Conservation (phyloP, 257 asterid genomes). For the Oldenlandia corymbosa region DNA sequence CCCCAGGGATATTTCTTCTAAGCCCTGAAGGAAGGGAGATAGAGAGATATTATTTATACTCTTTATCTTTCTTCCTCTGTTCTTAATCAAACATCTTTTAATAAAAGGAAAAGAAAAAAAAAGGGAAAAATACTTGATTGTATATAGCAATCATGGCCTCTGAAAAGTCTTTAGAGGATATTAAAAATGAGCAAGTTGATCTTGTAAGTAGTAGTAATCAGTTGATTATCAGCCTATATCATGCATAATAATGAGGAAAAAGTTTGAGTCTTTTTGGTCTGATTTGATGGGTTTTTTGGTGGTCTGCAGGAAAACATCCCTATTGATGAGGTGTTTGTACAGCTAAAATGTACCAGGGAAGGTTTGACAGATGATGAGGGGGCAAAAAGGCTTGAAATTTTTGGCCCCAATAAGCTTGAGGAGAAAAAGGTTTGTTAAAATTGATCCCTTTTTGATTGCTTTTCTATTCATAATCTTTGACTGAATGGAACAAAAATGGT, state of each 20-base stretch:
- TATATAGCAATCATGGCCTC: constrained; percentile 36
- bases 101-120: too few relatives aligned
- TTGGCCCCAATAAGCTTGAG: constrained; percentile 78
- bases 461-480: too few relatives aligned
- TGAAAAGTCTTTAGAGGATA: constrained; percentile 42
- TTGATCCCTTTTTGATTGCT: not conserved
- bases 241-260: too few relatives aligned
- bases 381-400: constrained; percentile 47
- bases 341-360: constrained; percentile 51
- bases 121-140: not conserved
- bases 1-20: not conserved
- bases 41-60: constrained; percentile 22
- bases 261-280: too few relatives aligned
- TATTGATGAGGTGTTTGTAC: constrained; percentile 62
- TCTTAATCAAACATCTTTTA: not conserved
- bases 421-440: constrained; percentile 49
- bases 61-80: constrained; percentile 42
- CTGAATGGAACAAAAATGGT: not conserved
- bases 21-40: constrained; percentile 20
- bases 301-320: constrained; percentile 57
- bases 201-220: too few relatives aligned
- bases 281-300: too few relatives aligned
- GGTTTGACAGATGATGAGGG: constrained; percentile 65
- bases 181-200: constrained; percentile 56
- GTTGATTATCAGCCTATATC: too few relatives aligned